Evolutionary conservation across 2,329 filamentous ascomycete genomes (phyloP).

Genomic region (Fusarium brevicatenulatum): DNA sequence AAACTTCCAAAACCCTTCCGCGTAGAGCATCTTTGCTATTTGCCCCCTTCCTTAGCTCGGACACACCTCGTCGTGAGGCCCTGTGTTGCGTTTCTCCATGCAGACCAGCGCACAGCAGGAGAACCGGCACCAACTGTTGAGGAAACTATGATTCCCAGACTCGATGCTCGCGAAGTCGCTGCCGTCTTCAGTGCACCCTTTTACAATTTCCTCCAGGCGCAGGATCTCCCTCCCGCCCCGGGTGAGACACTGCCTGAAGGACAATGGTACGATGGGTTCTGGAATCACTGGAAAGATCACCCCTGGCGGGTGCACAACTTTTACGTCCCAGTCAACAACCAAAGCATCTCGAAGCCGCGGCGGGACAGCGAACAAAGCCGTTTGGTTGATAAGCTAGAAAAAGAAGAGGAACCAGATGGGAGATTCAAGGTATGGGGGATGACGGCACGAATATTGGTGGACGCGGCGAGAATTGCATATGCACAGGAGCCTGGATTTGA

Average conservation of each 20-base stretch:
- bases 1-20: constrained; percentile 80
- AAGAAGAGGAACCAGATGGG: constrained; percentile 57
- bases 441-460: constrained; percentile 90
- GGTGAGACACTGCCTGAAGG: constrained; percentile 58
- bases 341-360: constrained; percentile 72
- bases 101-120: constrained; percentile 57
- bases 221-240: constrained; percentile 62
- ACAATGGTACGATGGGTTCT: constrained; percentile 86
- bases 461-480: constrained; percentile 87
- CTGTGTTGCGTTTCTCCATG: constrained; percentile 81
- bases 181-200: constrained; percentile 94
- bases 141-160: constrained; percentile 77
- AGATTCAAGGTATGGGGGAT: constrained; percentile 93
- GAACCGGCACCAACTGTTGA: constrained; percentile 62
- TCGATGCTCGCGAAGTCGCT: constrained; percentile 91
- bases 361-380: constrained; percentile 54
- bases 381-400: constrained; percentile 56
- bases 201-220: constrained; percentile 76
- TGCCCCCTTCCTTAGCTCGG: constrained; percentile 79
- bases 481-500: constrained; percentile 86
- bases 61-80: constrained; percentile 80
- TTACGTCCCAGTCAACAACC: constrained; percentile 81
- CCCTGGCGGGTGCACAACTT: constrained; percentile 94
- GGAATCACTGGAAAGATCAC: constrained; percentile 81
- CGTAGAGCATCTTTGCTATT: constrained; percentile 86